These are phyloP conservation scores for Neurospora sp. DNA, from an alignment of 495 filamentous ascomycete genomes.

Conservation along the genomic window DNA sequence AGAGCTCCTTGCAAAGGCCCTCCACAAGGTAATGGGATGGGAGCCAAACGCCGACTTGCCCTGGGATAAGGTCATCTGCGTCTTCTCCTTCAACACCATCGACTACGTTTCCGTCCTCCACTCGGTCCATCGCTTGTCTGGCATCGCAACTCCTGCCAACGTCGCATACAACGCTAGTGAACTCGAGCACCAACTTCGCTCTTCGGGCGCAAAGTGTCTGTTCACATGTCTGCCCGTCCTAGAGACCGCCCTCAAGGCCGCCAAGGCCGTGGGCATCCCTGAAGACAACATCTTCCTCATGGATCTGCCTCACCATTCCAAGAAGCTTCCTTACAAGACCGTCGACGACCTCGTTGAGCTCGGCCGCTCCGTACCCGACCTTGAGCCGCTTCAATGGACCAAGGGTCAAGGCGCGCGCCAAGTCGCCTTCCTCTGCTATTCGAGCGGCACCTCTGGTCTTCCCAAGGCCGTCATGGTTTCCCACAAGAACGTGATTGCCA, in stretches of 20 bases:
- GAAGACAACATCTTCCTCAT: slow-evolving; percentile 66
- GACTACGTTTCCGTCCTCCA: slow-evolving; percentile 69
- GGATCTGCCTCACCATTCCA: slow-evolving; percentile 49
- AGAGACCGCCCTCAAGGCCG: slow-evolving; percentile 57
- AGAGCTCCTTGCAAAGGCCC: slow-evolving; percentile 56
- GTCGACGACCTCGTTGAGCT: slow-evolving; percentile 57
- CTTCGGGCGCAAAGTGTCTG: slow-evolving; percentile 63
- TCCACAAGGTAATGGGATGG: slow-evolving; percentile 69
- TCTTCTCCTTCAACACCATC: slow-evolving; percentile 77
- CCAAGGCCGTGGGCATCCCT: slow-evolving; percentile 56
- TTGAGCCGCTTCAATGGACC: slow-evolving; percentile 59
- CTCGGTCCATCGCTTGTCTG: slow-evolving; percentile 66
- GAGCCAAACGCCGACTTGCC: slow-evolving; percentile 61
- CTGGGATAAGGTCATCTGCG: slow-evolving; percentile 75
- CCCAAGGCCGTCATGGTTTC: slow-evolving; percentile 97
- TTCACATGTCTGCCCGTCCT: slow-evolving; percentile 76
- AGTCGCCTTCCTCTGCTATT: slow-evolving; percentile 80
- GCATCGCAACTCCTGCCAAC: slow-evolving; percentile 71
- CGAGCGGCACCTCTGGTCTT: slow-evolving; percentile 77
- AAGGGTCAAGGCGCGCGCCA: slow-evolving; percentile 67
- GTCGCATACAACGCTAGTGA: slow-evolving; percentile 70
- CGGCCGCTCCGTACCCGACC: slow-evolving; percentile 49
- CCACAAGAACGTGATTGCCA: slow-evolving; percentile 81
- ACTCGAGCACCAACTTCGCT: slow-evolving; percentile 67
- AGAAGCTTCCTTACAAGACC: slow-evolving; percentile 52